Percentiles rank a stretch among this genome's conserved stretches.
These are phyloP conservation scores for Arctium lappa DNA, from an alignment of 129 eudicot genomes.

Conservation along the genomic window DNA sequence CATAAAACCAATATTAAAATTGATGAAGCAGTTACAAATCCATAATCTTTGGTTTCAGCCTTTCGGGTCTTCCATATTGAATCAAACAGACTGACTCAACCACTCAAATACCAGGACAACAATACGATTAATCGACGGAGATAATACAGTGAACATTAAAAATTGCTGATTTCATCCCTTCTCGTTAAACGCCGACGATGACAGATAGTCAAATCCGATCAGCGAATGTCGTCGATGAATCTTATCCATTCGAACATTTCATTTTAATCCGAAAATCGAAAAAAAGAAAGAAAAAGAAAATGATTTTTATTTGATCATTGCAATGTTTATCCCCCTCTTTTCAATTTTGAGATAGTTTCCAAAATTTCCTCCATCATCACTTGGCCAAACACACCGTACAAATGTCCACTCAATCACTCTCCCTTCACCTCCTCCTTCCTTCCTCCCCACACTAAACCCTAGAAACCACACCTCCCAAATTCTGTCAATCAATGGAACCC, in stretches of 20 bases:
- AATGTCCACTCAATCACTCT: constrained; percentile 26
- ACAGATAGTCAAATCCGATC: background rate
- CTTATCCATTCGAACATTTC: background rate
- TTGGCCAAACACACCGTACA: constrained; percentile 13
- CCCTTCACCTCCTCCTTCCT: background rate
- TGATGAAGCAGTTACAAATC: background rate
- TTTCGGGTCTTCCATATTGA: background rate
- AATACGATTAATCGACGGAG: background rate
- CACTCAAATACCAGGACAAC: background rate
- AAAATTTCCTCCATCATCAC: background rate
- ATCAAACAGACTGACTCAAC: background rate
- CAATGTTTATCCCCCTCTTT: background rate
- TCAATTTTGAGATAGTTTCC: constrained; percentile 12
- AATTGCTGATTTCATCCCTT: background rate
- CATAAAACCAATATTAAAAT: background rate
- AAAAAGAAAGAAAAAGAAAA: background rate
- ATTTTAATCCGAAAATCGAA: background rate
- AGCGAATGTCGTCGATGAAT: background rate
- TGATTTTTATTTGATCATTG: background rate
- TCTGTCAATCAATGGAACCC: constrained; percentile 48
- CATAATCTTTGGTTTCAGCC: background rate
- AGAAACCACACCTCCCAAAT: background rate
- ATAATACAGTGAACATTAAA: background rate
- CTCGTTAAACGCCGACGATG: too few relatives aligned
- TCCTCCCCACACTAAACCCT: constrained; percentile 32